phyloP scores from a whole-genome alignment of 768 basidiomycete species.

The Saitozyma sp. region DNA sequence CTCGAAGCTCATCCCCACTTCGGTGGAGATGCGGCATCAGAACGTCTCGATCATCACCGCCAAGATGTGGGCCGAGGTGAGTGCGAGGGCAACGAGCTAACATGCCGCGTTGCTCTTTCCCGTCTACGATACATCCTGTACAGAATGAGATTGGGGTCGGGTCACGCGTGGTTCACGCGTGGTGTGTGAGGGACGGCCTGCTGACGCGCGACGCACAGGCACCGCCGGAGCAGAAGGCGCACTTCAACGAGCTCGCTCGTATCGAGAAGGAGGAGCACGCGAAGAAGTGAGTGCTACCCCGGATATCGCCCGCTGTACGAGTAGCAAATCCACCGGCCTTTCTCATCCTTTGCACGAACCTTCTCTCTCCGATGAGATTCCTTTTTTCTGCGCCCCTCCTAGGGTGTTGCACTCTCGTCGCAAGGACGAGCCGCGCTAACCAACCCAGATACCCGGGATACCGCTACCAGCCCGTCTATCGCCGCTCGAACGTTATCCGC shows the following conservation, averaged over 20 bases:
- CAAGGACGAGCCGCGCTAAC: not conserved
- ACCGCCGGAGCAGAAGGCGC: slow-evolving; percentile 40
- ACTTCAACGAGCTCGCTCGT: slow-evolving; percentile 47
- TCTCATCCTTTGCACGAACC: too few relatives aligned
- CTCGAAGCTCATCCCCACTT: slow-evolving; percentile 61
- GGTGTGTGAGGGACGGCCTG: too few relatives aligned
- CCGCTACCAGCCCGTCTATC: slow-evolving; percentile 50
- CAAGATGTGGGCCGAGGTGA: slow-evolving; percentile 65
- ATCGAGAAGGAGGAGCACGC: slow-evolving; percentile 51
- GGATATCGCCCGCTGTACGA: too few relatives aligned
- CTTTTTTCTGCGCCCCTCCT: too few relatives aligned
- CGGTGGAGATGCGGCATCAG: slow-evolving; percentile 69
- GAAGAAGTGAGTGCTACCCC: slow-evolving; percentile 47
- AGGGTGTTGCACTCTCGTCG: not conserved
- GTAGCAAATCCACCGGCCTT: too few relatives aligned
- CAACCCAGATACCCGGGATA: slow-evolving; percentile 46
- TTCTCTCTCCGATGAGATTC: too few relatives aligned
- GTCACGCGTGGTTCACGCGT: too few relatives aligned
- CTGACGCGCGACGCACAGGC: slow-evolving; percentile 26
- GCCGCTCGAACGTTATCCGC: slow-evolving; percentile 46
- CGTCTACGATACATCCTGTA: too few relatives aligned
- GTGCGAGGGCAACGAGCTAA: slow-evolving; percentile 12
- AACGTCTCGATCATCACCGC: slow-evolving; percentile 71
- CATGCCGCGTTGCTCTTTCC: not conserved
- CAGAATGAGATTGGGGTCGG: too few relatives aligned